Conservation (phyloP, 495 filamentous ascomycete genomes). For the Staphylotrichum longicolle region DNA sequence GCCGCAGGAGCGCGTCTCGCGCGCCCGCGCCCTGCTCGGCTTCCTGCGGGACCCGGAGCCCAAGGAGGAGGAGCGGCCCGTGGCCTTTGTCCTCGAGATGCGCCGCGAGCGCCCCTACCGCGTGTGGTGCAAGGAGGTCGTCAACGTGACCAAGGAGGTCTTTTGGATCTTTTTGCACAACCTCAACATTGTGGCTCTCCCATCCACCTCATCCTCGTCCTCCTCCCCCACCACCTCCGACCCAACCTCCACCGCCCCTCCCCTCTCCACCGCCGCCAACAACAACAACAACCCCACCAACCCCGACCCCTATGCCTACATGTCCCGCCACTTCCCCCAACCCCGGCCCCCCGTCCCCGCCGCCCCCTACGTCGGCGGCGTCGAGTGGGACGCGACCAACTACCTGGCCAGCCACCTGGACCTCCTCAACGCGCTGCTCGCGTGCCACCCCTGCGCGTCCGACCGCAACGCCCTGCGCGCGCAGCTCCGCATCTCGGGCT, state of each 20-base stretch:
- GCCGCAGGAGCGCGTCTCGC: slow-evolving; percentile 51
- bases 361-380: slow-evolving; percentile 93
- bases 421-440: slow-evolving; percentile 85
- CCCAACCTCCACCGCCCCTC: slow-evolving; percentile 4
- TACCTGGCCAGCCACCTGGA: slow-evolving; percentile 92
- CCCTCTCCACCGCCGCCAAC: background rate
- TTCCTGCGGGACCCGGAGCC: slow-evolving; percentile 82
- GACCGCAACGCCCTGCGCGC: slow-evolving; percentile 77
- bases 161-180: slow-evolving; percentile 99
- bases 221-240: background rate
- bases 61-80: slow-evolving; percentile 67
- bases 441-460: slow-evolving; percentile 64
- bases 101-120: slow-evolving; percentile 83
- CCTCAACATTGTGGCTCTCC: slow-evolving; percentile 76
- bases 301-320: slow-evolving; percentile 49
- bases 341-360: slow-evolving; percentile 88
- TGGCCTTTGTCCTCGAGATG: slow-evolving; percentile 87
- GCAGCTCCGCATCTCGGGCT: slow-evolving; percentile 78
- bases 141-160: slow-evolving; percentile 92
- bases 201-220: slow-evolving; percentile 32
- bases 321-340: slow-evolving; percentile 75
- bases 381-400: slow-evolving; percentile 98
- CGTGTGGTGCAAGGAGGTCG: slow-evolving; percentile 89
- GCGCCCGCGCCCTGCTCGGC: slow-evolving; percentile 66
- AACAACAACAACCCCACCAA: slow-evolving; percentile 27